These are phyloP conservation scores for Backusella australiensis DNA, from an alignment of 192 early-diverging fungal genomes.

Conservation along the genomic window DNA sequence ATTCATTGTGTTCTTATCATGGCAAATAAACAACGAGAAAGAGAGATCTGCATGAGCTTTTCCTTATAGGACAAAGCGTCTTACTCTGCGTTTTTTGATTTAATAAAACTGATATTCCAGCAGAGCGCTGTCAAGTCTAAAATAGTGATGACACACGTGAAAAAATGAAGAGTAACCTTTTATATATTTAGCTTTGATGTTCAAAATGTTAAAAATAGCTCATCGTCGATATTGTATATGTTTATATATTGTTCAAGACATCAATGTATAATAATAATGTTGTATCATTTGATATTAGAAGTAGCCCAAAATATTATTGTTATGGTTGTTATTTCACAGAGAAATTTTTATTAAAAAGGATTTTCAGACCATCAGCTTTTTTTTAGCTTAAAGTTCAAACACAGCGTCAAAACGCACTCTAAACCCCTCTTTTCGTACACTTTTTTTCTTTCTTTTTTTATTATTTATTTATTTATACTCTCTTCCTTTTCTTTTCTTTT, in stretches of 20 bases:
- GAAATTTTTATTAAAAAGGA: not conserved
- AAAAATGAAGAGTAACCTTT: not conserved
- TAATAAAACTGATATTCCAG: not conserved
- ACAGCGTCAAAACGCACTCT: not conserved
- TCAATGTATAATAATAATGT: too few species aligned
- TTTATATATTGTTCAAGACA: not conserved
- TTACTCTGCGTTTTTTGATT: not conserved
- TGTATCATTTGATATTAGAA: too few species aligned
- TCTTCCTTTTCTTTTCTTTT: not conserved
- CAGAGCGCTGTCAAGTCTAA: not conserved
- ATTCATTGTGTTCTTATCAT: too few species aligned
- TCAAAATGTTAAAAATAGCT: not conserved
- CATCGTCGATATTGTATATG: not conserved
- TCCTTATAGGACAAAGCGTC: not conserved
- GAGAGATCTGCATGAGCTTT: not conserved
- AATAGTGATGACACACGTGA: not conserved
- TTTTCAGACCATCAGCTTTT: not conserved
- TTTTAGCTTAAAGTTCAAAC: slow-evolving; percentile 1
- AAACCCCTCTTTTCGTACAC: not conserved
- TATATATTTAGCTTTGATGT: not conserved
- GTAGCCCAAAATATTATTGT: too few species aligned
- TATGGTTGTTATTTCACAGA: too few species aligned
- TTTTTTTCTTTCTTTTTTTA: not conserved
- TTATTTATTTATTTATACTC: not conserved
- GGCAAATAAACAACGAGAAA: not conserved